These are phyloP conservation scores for Orbilia quercus DNA, from an alignment of 2,329 filamentous ascomycete species.

Conservation along the genomic window DNA sequence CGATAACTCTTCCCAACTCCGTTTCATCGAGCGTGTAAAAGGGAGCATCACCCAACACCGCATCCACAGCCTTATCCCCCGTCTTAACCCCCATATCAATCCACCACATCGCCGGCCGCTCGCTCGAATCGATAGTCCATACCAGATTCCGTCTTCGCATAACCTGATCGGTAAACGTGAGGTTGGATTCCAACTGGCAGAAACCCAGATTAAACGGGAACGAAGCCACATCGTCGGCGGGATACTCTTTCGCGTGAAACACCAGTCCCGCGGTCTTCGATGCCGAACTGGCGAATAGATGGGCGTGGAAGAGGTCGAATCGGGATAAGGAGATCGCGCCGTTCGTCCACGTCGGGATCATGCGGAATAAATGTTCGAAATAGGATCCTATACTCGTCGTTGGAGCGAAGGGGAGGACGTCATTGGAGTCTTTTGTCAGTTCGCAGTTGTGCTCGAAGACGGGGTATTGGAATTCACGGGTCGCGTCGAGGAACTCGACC, in stretches of 20 bases:
- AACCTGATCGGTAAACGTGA: conserved; percentile 17
- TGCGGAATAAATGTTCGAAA: conserved; percentile 31
- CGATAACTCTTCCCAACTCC: conserved; percentile 24
- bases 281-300: conserved; percentile 29
- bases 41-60: conserved; percentile 23
- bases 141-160: conserved; percentile 45
- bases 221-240: conserved; percentile 13
- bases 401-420: conserved; percentile 26
- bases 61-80: conserved; percentile 18
- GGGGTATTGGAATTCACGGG: conserved; percentile 32
- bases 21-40: conserved; percentile 47
- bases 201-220: conserved; percentile 47
- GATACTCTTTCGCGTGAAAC: conserved; percentile 50
- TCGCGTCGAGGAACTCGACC: conserved; percentile 17
- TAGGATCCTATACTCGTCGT: conserved; percentile 16
- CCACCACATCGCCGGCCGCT: conserved; percentile 32
- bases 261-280: conserved; percentile 17
- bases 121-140: conserved; percentile 28
- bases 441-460: conserved; percentile 31
- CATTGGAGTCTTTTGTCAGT: conserved; percentile 32
- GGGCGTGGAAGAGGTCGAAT: conserved; percentile 51
- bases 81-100: conserved; percentile 38
- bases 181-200: conserved; percentile 32
- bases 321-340: conserved; percentile 25
- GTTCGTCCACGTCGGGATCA: conserved; percentile 34